phyloP scores from a whole-genome alignment of 1,284 basidiomycete species.

The Papiliotrema nemorosa region DNA sequence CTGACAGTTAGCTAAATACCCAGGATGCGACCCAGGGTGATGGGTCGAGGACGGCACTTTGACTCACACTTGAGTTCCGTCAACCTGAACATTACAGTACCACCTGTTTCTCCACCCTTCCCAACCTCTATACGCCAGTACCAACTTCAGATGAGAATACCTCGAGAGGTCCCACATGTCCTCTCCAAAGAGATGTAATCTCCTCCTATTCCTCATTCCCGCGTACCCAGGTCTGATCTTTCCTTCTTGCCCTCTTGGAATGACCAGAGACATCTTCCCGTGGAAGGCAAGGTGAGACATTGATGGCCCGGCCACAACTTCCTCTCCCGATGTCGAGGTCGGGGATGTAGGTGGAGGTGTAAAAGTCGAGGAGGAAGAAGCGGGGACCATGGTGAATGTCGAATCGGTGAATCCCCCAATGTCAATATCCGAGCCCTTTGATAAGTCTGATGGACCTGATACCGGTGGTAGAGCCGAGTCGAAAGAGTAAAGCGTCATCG shows the following conservation, averaged over 20 bases:
- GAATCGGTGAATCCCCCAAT: slow-evolving; percentile 43
- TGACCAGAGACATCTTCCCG: slow-evolving; percentile 39
- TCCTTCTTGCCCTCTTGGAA: slow-evolving; percentile 39
- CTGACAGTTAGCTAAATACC: slow-evolving; percentile 17
- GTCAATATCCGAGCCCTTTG: slow-evolving; percentile 42
- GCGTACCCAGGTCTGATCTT: slow-evolving; percentile 53
- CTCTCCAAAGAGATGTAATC: slow-evolving; percentile 51
- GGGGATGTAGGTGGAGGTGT: background rate
- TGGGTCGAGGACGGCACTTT: background rate
- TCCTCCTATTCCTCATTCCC: slow-evolving; percentile 51
- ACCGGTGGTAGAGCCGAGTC: slow-evolving; percentile 14
- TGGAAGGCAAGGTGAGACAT: slow-evolving; percentile 37
- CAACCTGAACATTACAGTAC: slow-evolving; percentile 54
- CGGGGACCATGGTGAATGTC: slow-evolving; percentile 27
- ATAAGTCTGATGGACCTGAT: slow-evolving; percentile 18
- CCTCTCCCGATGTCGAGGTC: background rate
- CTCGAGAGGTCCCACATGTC: slow-evolving; percentile 52
- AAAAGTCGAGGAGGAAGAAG: slow-evolving; percentile 3
- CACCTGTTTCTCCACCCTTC: slow-evolving; percentile 48
- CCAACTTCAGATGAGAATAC: slow-evolving; percentile 51
- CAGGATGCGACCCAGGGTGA: background rate
- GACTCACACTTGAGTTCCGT: slow-evolving; percentile 49
- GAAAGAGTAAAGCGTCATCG: slow-evolving; percentile 37
- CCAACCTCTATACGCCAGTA: slow-evolving; percentile 47
- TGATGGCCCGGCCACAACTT: background rate